Base-by-base conservation (phyloP, 108 stramenopile genomes). In the Skeletonema costatum region DNA sequence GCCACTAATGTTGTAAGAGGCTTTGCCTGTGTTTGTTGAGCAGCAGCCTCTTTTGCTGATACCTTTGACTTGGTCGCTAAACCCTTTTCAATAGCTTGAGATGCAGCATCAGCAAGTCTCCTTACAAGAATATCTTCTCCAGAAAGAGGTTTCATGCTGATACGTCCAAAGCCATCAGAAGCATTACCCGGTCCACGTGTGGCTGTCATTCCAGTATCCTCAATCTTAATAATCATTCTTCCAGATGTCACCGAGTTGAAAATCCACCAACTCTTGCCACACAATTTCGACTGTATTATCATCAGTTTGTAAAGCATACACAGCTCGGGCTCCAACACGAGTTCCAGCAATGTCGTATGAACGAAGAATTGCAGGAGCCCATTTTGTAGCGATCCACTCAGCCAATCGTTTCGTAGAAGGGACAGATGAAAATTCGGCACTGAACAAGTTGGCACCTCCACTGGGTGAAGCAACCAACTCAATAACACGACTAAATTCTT, bases 31-130 rank as follows among this genome's bases (percentile, higher is more conserved):
- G 53, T 64, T 12, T 78, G 32, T n/a, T 56, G 21, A 21, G 53
- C 21, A 10, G 25, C 53, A 56, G 53, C 9, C 53, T 56, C 53
- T 56, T 56, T 56, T 8, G 53, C 53, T 29, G 21, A 8, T n/a
- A 56, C 53, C 53, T 84, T 70, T 66, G 86, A 82, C 81, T 90
- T 91, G 44, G 76, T 82, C 30, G 93, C 93, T 50, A 94, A 81
- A 63, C 93, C 93, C 77, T 94, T 94, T 59, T 94, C 93, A n/a
- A 90, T 72, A 32, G 90, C 90, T 70, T 94, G 93, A 1, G 91
- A 82, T 50, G 88, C 88, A 11, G 88, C 93, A 60, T 92, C 93
- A 3, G 89, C 93, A 16, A 94, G 80, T 53, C 86, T 70, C 29
- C 87, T 76, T 1, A 94, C 88, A 60, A 94, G 68, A 58, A 92